phyloP scores from a whole-genome alignment of 2,329 filamentous ascomycete genomes.

The Bipolaris cookei region DNA sequence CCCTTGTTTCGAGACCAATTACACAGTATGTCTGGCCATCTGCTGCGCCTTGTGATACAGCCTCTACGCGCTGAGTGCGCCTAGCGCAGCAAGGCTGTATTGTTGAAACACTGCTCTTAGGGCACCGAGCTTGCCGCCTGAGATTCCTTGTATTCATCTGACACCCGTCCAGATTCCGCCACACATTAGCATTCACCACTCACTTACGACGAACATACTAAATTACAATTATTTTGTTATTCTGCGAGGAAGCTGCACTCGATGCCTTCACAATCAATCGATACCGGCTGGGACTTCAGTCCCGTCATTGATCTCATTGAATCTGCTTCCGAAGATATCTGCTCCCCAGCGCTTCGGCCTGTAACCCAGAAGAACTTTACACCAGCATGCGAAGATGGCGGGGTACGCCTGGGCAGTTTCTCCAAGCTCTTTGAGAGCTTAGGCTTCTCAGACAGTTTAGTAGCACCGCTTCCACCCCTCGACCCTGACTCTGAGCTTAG shows the following conservation, averaged over 20 bases:
- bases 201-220: constrained; percentile 7
- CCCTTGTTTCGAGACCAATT: constrained; percentile 37
- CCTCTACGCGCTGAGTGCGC: background rate
- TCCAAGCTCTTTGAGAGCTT: constrained; percentile 54
- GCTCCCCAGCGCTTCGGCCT: constrained; percentile 27
- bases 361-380: constrained; percentile 11
- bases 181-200: constrained; percentile 21
- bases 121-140: background rate
- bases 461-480: constrained; percentile 28
- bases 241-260: background rate
- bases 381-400: constrained; percentile 16
- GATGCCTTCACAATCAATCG: constrained; percentile 46
- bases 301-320: constrained; percentile 53
- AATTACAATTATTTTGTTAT: background rate
- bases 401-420: constrained; percentile 53
- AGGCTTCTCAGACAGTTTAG: constrained; percentile 41
- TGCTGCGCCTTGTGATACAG: constrained; percentile 8
- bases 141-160: constrained; percentile 16
- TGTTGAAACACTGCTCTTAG: background rate
- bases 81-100: background rate
- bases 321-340: constrained; percentile 30
- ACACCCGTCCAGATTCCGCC: constrained; percentile 21
- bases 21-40: constrained; percentile 32
- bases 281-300: constrained; percentile 55
- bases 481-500: constrained; percentile 45